Conservation (phyloP, 805 yeast species). For the Pichia cephalocereana region DNA sequence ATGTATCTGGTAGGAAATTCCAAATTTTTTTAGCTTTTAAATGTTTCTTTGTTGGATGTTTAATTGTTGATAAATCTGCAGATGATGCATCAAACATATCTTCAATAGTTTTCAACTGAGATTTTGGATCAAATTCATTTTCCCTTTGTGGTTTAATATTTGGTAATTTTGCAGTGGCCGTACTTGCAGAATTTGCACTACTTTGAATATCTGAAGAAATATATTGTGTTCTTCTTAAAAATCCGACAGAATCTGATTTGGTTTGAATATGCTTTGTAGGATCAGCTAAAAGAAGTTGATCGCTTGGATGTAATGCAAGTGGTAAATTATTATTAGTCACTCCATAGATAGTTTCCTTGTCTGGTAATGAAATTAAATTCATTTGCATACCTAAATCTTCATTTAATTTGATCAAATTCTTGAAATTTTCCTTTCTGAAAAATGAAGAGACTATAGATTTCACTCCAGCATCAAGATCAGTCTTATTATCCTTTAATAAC, state of each 20-base stretch:
- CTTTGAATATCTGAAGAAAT: constrained; percentile 47
- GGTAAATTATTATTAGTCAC: constrained; percentile 10
- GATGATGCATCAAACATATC: constrained; percentile 56
- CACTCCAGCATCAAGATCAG: constrained; percentile 30
- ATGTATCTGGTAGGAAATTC: constrained; percentile 82
- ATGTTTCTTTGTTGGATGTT: constrained; percentile 71
- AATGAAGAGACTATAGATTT: constrained; percentile 56
- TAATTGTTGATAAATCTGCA: constrained; percentile 29
- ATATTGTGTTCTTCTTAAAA: constrained; percentile 91
- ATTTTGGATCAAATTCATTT: constrained; percentile 44
- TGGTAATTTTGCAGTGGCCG: constrained; percentile 10
- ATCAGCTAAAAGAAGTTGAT: constrained; percentile 67
- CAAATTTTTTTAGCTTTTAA: constrained; percentile 68
- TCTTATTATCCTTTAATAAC: constrained; percentile 38
- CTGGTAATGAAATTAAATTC: constrained; percentile 59
- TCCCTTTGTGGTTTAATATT: constrained; percentile 20
- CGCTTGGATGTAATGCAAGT: constrained; percentile 63
- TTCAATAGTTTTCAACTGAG: constrained; percentile 65
- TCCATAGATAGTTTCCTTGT: constrained; percentile 24
- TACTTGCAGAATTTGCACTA: not conserved
- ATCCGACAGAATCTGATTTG: constrained; percentile 31
- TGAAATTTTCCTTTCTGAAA: constrained; percentile 67
- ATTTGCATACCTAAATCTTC: constrained; percentile 66
- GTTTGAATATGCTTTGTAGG: constrained; percentile 48
- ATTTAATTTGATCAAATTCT: constrained; percentile 49